phyloP scores from a whole-genome alignment of 768 basidiomycete genomes.

The Hericium alpestre region DNA sequence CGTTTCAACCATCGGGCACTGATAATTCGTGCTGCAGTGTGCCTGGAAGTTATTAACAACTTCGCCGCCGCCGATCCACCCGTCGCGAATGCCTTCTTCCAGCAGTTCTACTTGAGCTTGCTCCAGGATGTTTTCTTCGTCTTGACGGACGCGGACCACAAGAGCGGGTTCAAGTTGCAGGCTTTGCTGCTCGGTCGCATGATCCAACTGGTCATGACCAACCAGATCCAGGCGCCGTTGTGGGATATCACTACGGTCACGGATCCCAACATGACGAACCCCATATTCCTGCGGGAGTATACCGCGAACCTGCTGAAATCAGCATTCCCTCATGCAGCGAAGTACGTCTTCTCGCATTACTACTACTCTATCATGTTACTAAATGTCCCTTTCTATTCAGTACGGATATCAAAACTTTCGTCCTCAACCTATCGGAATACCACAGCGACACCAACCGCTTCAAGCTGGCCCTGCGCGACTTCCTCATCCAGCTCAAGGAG shows the following conservation, averaged over 20 bases:
- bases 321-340: constrained; percentile 89
- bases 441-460: constrained; percentile 80
- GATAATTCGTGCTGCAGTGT: constrained; percentile 41
- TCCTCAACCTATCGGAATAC: constrained; percentile 56
- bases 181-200: constrained; percentile 84
- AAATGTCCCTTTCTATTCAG: constrained; percentile 25
- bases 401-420: constrained; percentile 62
- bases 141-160: constrained; percentile 95
- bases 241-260: constrained; percentile 68
- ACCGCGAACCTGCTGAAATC: constrained; percentile 75
- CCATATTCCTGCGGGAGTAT: constrained; percentile 74
- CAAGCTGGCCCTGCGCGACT: constrained; percentile 91
- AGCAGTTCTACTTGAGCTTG: constrained; percentile 87
- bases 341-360: constrained; percentile 34
- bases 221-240: constrained; percentile 70
- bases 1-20: neutral
- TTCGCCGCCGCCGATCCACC: constrained; percentile 72
- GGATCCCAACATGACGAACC: constrained; percentile 66
- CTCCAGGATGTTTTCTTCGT: constrained; percentile 96
- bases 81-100: constrained; percentile 89
- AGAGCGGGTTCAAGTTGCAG: constrained; percentile 96
- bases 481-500: constrained; percentile 95
- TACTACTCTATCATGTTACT: neutral
- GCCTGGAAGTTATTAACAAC: constrained; percentile 90
- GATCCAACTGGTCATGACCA: constrained; percentile 84